These are phyloP conservation scores for Balansia obtecta DNA, from an alignment of 2,329 filamentous ascomycete species.

Conservation along the genomic window DNA sequence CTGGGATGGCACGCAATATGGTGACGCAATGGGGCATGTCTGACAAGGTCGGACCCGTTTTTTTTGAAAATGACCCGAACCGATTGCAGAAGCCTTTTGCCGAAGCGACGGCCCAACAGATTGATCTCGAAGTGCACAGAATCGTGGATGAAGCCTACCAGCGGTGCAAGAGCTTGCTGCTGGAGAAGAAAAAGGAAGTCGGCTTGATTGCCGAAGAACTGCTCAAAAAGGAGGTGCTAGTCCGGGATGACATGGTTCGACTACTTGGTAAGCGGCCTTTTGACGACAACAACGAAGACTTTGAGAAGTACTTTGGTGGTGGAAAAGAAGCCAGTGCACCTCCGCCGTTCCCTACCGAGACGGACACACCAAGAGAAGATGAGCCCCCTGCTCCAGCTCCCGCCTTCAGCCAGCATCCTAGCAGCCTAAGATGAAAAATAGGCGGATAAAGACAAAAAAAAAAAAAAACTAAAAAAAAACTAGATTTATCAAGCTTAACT, in stretches of 20 bases:
- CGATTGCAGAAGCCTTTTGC: conserved; percentile 91
- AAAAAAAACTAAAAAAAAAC: too few species aligned
- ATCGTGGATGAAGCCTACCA: conserved; percentile 90
- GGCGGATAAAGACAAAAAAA: background rate
- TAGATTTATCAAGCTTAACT: background rate
- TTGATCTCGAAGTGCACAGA: conserved; percentile 80
- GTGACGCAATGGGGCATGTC: conserved; percentile 99
- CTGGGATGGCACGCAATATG: conserved; percentile 90
- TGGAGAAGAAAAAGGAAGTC: conserved; percentile 77
- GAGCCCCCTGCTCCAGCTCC: conserved; percentile 26
- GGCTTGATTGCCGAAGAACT: conserved; percentile 88
- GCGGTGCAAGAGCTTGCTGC: conserved; percentile 73
- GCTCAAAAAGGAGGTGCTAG: conserved; percentile 79
- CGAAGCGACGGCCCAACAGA: conserved; percentile 82
- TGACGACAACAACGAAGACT: conserved; percentile 76
- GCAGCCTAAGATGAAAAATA: conserved; percentile 8
- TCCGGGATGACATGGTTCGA: conserved; percentile 82
- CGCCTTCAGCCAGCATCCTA: conserved; percentile 20
- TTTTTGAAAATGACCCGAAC: conserved; percentile 76
- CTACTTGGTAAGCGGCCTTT: conserved; percentile 77
- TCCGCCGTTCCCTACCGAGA: conserved; percentile 37
- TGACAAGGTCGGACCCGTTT: conserved; percentile 80
- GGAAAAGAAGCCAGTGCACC: conserved; percentile 44
- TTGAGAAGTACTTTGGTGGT: conserved; percentile 83
- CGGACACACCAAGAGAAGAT: conserved; percentile 26